A percentile compares a stretch with the other conserved stretches of the same genome.
phyloP scores from a whole-genome alignment of 129 eudicot species.

The Logfia minima region DNA sequence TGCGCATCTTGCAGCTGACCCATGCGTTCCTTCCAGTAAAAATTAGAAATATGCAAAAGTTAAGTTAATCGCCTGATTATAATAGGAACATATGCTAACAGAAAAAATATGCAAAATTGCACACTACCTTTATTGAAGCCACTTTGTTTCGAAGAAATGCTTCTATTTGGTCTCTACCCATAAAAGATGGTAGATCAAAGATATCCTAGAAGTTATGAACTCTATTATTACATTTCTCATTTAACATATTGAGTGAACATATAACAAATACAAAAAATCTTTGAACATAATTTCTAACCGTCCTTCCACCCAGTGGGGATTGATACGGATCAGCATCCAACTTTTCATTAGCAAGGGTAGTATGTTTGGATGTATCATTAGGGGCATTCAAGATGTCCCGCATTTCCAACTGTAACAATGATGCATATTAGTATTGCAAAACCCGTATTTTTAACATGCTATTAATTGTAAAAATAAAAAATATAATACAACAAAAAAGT shows the following conservation, averaged over 20 bases:
- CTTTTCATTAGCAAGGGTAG: conserved; percentile 3
- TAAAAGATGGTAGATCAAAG: conserved; percentile 92
- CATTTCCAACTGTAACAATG: conserved; percentile 6
- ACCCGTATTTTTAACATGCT: not conserved
- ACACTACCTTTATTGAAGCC: conserved; percentile 78
- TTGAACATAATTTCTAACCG: not conserved
- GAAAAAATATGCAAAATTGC: not conserved
- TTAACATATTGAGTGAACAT: not conserved
- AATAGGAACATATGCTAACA: not conserved
- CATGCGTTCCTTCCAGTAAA: conserved; percentile 72
- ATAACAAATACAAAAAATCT: not conserved
- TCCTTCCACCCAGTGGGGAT: conserved; percentile 19
- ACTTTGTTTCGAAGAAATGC: conserved; percentile 87
- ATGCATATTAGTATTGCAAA: not conserved
- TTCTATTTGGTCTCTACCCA: conserved; percentile 98
- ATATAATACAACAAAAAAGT: not conserved
- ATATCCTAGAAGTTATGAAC: conserved; percentile 62
- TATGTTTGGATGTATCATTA: not conserved
- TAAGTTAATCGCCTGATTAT: not conserved
- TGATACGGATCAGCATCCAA: conserved; percentile 2
- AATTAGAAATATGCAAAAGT: not conserved
- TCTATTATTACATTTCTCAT: conserved; percentile 7
- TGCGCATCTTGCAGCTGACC: conserved; percentile 96
- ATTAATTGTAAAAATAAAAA: not conserved
- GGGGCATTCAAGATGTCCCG: conserved; percentile 16